Evolutionary conservation across 345 rosid species (phyloP).

Genomic region (Luvunga scandens): DNA sequence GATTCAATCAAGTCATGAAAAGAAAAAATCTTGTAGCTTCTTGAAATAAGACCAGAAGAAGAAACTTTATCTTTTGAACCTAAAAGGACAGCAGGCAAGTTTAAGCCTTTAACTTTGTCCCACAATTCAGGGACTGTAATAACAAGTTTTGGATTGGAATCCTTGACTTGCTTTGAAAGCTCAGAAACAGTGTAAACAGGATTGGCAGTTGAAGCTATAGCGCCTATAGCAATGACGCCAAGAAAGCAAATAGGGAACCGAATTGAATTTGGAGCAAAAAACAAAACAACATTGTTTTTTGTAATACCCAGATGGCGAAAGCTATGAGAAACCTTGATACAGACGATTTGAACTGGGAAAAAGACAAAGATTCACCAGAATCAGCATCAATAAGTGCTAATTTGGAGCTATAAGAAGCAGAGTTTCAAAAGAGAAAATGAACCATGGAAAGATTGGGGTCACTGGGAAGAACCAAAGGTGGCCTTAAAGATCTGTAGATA

Average conservation of each 20-base stretch:
- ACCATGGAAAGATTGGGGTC: slow-evolving; percentile 64
- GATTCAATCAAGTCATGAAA: slow-evolving; percentile 51
- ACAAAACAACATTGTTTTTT: slow-evolving; percentile 63
- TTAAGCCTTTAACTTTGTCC: slow-evolving; percentile 54
- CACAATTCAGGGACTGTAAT: slow-evolving; percentile 59
- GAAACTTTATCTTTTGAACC: slow-evolving; percentile 35
- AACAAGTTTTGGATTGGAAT: slow-evolving; percentile 65
- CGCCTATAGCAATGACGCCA: slow-evolving; percentile 65
- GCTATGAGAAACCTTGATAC: slow-evolving; percentile 62
- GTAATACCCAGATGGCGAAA: slow-evolving; percentile 61
- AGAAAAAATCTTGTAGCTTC: slow-evolving; percentile 25
- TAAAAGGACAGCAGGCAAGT: slow-evolving; percentile 57
- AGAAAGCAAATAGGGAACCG: slow-evolving; percentile 75
- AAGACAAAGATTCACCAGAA: slow-evolving; percentile 47
- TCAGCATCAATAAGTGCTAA: slow-evolving; percentile 76
- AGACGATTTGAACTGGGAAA: slow-evolving; percentile 56
- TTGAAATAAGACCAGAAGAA: slow-evolving; percentile 12
- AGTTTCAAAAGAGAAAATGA: slow-evolving; percentile 56
- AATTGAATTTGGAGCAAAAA: slow-evolving; percentile 77
- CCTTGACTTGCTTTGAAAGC: slow-evolving; percentile 62
- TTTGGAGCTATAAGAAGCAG: slow-evolving; percentile 48
- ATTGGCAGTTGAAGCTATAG: slow-evolving; percentile 68
- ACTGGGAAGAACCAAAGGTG: slow-evolving; percentile 48
- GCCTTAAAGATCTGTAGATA: slow-evolving; percentile 73
- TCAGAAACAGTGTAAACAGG: slow-evolving; percentile 68